phyloP scores from a whole-genome alignment of 129 eudicot species.

The Helichrysum umbraculigerum region DNA sequence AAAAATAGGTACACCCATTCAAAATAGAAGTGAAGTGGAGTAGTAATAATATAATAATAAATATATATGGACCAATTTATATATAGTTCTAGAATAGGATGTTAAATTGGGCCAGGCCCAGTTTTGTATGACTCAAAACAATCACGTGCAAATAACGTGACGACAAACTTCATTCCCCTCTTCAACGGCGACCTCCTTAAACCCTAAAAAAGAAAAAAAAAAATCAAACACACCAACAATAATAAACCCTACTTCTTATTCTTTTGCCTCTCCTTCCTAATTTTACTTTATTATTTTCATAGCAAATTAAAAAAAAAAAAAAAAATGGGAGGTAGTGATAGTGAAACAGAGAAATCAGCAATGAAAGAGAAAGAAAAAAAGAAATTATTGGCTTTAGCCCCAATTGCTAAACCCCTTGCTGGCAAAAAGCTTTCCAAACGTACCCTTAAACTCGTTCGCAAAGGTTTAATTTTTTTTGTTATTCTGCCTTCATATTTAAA shows the following conservation, averaged over 20 bases:
- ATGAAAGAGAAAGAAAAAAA: slow-evolving; percentile 68
- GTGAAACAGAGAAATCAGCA: slow-evolving; percentile 72
- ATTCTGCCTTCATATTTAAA: too few species aligned
- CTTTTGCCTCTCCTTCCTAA: not conserved
- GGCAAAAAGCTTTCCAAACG: slow-evolving; percentile 91
- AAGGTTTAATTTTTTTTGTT: slow-evolving; percentile 39
- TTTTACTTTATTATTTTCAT: not conserved
- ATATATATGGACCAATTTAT: too few species aligned
- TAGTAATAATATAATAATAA: too few species aligned
- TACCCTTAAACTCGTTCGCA: slow-evolving; percentile 87
- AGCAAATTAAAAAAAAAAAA: not conserved
- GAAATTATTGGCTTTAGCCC: slow-evolving; percentile 65
- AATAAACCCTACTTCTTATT: slow-evolving; percentile 8
- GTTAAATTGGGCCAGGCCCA: not conserved
- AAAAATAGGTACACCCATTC: too few species aligned
- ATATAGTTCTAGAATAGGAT: too few species aligned
- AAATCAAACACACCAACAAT: not conserved
- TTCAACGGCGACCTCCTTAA: not conserved
- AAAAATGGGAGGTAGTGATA: slow-evolving; percentile 79
- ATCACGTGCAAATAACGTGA: not conserved
- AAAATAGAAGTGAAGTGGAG: too few species aligned
- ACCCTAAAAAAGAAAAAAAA: not conserved
- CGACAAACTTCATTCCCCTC: not conserved
- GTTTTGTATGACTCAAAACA: not conserved
- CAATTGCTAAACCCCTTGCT: slow-evolving; percentile 95